A percentile compares a stretch with the other conserved stretches of the same genome.
Conservation (phyloP, 306 rosid genomes). For the Cicer bijugum region DNA sequence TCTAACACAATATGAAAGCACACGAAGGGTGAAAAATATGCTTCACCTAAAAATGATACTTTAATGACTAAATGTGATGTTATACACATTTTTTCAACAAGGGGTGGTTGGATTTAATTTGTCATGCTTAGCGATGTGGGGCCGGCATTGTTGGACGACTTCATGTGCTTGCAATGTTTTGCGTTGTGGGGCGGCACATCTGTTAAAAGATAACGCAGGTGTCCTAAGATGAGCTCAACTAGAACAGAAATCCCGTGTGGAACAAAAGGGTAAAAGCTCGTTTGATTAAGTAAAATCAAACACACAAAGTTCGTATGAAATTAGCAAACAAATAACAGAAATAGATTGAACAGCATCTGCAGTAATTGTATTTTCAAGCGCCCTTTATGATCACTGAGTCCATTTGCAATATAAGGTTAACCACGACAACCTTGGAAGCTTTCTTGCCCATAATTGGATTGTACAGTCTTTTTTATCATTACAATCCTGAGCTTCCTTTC, state of each 20-base stretch:
- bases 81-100: too few species aligned
- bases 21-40: background rate
- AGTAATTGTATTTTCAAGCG: background rate
- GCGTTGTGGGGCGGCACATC: too few species aligned
- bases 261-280: background rate
- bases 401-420: slow-evolving; percentile 3
- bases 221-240: too few species aligned
- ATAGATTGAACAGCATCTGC: background rate
- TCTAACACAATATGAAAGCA: background rate
- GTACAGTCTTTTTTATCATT: slow-evolving; percentile 1
- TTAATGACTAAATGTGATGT: background rate
- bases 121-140: too few species aligned
- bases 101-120: too few species aligned
- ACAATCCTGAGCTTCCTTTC: slow-evolving; percentile 23
- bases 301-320: too few species aligned
- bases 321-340: background rate
- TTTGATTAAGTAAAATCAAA: background rate
- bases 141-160: too few species aligned
- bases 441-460: slow-evolving; percentile 1
- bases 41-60: background rate
- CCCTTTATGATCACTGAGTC: background rate
- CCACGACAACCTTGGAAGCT: background rate
- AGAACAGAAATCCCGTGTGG: fast-evolving
- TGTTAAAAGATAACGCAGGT: too few species aligned
- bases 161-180: too few species aligned